Base-by-base conservation (phyloP, 73 alveolate genomes). In the Paramecium sexaurelia region DNA sequence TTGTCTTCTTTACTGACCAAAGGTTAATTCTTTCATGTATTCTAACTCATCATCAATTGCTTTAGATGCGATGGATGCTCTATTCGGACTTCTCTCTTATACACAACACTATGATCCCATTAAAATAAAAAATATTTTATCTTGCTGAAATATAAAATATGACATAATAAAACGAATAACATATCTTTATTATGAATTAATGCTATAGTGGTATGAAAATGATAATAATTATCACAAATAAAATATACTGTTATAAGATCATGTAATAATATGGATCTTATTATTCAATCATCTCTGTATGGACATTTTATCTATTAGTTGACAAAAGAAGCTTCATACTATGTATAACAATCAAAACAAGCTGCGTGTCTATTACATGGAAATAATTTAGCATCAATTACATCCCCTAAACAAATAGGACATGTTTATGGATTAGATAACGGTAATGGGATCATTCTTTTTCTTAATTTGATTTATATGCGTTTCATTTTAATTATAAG, bases 331-430 rank as follows among this genome's bases (percentile, higher is more conserved):
- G 45, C 32, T 29, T 71, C 15, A 19, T 71, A 71, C 35, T 71
- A 29, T 20, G 19, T 8, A 32, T 3, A 71, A 71, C 86, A 71
- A 10, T 15, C 56, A 15, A 15, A 35, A 36, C 86, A 71, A 15
- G 86, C 86, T 1, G 86, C n/a, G 17, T 71, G 86, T 17, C 61
- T 33, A 29, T 71, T 32, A n/a, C 86, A 71, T 5, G 55, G 55
- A 19, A 71, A 71, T 5, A 33, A 5, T 13, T 2, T 29, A n/a
- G 86, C 35, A 33, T 29, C 86, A 5, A 35, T 35, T 20, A 71
- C 86, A 33, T 35, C 86, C 15, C 33, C 86, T 40, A 71, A 35
- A 71, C 86, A 71, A 71, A 71, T 71, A 2, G 86, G 86, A 37
- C 86, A 71, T 4, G 43, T 71, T 68, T 68, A 27, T 24, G 13